phyloP scores from a whole-genome alignment of 345 rosid species.

The Eucalyptus cladocalyx region DNA sequence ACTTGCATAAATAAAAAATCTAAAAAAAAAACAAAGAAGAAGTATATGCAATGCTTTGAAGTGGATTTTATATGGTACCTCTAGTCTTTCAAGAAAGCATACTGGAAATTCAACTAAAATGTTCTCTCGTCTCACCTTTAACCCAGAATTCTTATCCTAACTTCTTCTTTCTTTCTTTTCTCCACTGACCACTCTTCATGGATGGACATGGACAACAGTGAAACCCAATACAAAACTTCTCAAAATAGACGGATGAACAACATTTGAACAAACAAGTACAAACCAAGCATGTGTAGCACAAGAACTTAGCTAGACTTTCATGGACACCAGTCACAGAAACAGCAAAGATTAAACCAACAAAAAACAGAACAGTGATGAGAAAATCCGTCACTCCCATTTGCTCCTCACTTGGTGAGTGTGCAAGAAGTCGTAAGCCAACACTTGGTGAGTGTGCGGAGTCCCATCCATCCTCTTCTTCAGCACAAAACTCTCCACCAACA shows the following conservation, averaged over 20 bases:
- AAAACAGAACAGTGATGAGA: background rate
- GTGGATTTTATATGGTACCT: no score
- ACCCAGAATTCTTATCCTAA: background rate
- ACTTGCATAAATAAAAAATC: no score
- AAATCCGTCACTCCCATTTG: slow-evolving; percentile 16
- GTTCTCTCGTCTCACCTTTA: background rate
- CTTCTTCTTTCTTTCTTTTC: background rate
- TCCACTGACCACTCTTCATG: background rate
- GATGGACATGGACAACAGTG: background rate
- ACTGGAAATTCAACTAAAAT: background rate
- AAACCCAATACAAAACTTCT: background rate
- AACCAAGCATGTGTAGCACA: background rate
- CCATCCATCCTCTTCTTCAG: slow-evolving; percentile 37
- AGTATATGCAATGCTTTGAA: no score
- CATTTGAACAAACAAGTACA: background rate
- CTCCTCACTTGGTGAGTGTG: slow-evolving; percentile 22
- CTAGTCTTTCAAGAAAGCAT: no score
- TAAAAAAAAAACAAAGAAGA: background rate
- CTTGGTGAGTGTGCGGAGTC: background rate
- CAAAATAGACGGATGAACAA: background rate
- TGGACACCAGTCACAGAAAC: background rate
- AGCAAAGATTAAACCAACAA: background rate
- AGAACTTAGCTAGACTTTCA: background rate
- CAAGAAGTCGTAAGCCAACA: slow-evolving; percentile 24
- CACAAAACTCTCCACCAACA: slow-evolving; percentile 50